Percentiles rank a stretch among this genome's conserved stretches.
phyloP scores from a whole-genome alignment of 1,284 basidiomycete species.

The Malassezia pachydermatis region DNA sequence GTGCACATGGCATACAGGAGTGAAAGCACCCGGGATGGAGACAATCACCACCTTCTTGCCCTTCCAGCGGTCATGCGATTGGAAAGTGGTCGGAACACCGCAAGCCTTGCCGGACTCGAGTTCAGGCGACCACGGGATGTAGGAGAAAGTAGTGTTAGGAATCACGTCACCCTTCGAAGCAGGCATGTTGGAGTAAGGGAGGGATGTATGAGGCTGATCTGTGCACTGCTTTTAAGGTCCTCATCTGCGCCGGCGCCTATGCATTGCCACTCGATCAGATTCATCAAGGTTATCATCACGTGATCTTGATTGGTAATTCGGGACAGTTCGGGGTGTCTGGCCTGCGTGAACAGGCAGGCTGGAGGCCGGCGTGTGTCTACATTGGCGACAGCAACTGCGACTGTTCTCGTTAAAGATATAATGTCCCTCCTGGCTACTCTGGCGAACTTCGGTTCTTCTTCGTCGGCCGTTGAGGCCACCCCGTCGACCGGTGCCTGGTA shows the following conservation, averaged over 20 bases:
- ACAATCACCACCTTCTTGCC: constrained; percentile 73
- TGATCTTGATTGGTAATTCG: constrained; percentile 18
- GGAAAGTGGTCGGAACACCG: constrained; percentile 46
- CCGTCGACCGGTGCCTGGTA: constrained; percentile 23
- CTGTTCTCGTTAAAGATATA: background rate
- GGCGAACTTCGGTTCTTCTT: constrained; percentile 5
- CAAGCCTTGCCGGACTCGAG: constrained; percentile 54
- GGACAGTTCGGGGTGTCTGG: constrained; percentile 20
- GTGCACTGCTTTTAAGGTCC: too few relatives aligned
- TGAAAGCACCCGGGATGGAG: constrained; percentile 62
- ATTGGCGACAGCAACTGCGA: constrained; percentile 10
- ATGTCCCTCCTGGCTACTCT: constrained; percentile 17
- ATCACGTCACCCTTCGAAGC: constrained; percentile 55
- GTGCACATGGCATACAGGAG: constrained; percentile 39
- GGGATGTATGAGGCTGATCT: background rate
- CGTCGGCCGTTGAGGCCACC: constrained; percentile 4
- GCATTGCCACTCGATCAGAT: too few relatives aligned
- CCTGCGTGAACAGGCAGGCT: background rate
- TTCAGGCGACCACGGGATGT: constrained; percentile 59
- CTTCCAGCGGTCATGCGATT: constrained; percentile 60
- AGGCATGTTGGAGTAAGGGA: background rate
- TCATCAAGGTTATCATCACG: constrained; percentile 3
- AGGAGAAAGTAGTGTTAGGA: constrained; percentile 57
- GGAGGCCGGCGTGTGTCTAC: background rate
- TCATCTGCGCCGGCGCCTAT: too few relatives aligned